Conservation (phyloP, 2,329 filamentous ascomycete species). For the Teratosphaeria nubilosa region DNA sequence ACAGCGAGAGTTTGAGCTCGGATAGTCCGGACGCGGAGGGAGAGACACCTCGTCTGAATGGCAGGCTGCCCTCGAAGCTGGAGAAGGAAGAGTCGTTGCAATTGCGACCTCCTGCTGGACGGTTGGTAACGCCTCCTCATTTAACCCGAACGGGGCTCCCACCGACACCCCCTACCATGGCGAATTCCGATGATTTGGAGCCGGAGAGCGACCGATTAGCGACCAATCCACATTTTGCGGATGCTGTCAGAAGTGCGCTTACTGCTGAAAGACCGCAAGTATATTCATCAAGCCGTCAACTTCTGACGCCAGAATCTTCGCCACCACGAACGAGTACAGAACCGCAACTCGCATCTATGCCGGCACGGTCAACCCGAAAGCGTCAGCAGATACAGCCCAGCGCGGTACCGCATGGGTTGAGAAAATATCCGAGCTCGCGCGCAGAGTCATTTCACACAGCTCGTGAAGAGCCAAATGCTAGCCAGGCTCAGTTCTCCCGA, state of each 20-base stretch:
- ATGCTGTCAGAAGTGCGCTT: slow-evolving; percentile 30
- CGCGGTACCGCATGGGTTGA: slow-evolving; percentile 1
- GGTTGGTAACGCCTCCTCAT: slow-evolving; percentile 5
- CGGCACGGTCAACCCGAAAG: neutral
- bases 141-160: slow-evolving; percentile 29
- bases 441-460: slow-evolving; percentile 40
- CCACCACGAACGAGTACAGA: slow-evolving; percentile 19
- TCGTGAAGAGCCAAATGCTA: slow-evolving; percentile 28
- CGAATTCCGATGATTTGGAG: slow-evolving; percentile 17
- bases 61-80: neutral
- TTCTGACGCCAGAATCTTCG: slow-evolving; percentile 27
- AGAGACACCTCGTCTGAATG: neutral
- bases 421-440: slow-evolving; percentile 27
- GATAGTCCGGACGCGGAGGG: neutral
- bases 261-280: slow-evolving; percentile 29
- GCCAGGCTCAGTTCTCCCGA: slow-evolving; percentile 7
- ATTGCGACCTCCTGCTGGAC: neutral
- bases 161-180: slow-evolving; percentile 35
- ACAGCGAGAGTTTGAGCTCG: neutral
- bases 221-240: slow-evolving; percentile 30
- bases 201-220: slow-evolving; percentile 30
- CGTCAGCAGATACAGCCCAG: neutral
- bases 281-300: slow-evolving; percentile 32
- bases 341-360: slow-evolving; percentile 6
- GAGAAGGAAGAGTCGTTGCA: neutral